Percentiles rank a stretch among this genome's conserved stretches.
phyloP scores from a whole-genome alignment of 768 basidiomycete genomes.

The Hortiboletus campestris region DNA sequence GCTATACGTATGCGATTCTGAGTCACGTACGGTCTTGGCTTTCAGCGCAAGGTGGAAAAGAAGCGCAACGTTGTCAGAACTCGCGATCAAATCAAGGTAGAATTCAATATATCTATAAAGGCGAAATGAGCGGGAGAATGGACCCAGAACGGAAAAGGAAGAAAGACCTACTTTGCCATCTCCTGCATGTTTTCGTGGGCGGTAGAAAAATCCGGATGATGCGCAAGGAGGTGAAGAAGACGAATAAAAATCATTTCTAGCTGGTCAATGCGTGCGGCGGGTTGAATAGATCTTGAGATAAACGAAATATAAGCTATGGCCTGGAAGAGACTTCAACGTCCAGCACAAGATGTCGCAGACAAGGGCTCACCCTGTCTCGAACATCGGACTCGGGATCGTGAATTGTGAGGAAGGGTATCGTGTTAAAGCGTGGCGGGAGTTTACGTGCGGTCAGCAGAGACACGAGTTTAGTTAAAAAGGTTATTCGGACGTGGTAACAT shows the following conservation, averaged over 20 bases:
- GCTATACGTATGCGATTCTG: constrained; percentile 61
- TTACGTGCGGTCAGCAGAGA: constrained; percentile 60
- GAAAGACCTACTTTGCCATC: constrained; percentile 68
- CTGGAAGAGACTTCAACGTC: constrained; percentile 32
- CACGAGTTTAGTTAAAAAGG: constrained; percentile 74
- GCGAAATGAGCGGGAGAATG: not conserved
- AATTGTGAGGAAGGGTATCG: constrained; percentile 84
- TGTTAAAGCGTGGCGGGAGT: constrained; percentile 70
- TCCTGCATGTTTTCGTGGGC: constrained; percentile 68
- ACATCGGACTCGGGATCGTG: constrained; percentile 90
- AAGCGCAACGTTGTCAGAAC: constrained; percentile 79
- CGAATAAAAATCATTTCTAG: constrained; percentile 86
- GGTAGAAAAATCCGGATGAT: constrained; percentile 88
- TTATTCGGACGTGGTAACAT: constrained; percentile 80
- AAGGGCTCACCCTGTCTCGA: constrained; percentile 52
- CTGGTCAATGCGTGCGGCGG: constrained; percentile 58
- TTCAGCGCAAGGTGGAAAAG: constrained; percentile 80
- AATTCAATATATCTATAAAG: constrained; percentile 77
- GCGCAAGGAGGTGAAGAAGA: constrained; percentile 82
- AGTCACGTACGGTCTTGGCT: constrained; percentile 84
- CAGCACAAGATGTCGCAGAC: not conserved
- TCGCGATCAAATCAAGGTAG: constrained; percentile 76
- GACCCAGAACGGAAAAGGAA: not conserved
- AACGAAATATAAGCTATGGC: constrained; percentile 56
- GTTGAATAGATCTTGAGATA: constrained; percentile 44